Evolutionary conservation across 257 asterid species (phyloP).

Genomic region (Scutellaria minor): DNA sequence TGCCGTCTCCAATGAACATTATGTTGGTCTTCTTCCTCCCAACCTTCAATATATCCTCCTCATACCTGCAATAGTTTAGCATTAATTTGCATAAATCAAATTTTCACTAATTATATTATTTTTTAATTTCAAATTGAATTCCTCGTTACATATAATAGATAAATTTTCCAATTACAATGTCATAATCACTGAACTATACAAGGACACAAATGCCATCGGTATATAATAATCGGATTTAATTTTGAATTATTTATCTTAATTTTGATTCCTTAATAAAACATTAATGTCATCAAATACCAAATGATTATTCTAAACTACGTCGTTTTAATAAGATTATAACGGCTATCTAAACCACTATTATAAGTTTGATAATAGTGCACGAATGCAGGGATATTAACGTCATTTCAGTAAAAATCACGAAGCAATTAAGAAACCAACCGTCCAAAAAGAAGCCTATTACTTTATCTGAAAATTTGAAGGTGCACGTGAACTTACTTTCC

Average conservation of each 20-base stretch:
- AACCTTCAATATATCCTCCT: conserved; percentile 68
- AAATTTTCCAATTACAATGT: neutral
- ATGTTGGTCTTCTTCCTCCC: conserved; percentile 87
- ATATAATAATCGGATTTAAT: too few relatives aligned
- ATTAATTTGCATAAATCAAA: neutral
- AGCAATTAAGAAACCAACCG: conserved; percentile 36
- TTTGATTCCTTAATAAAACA: too few relatives aligned
- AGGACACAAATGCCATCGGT: too few relatives aligned
- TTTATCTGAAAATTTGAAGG: conserved; percentile 13
- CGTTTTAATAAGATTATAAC: too few relatives aligned
- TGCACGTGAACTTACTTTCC: conserved; percentile 80
- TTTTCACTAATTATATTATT: neutral
- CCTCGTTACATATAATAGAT: too few relatives aligned
- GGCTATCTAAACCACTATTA: too few relatives aligned
- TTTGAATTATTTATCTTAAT: too few relatives aligned
- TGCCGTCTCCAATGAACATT: conserved; percentile 94
- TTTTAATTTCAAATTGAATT: neutral
- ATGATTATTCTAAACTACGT: too few relatives aligned
- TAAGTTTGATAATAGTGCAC: too few relatives aligned
- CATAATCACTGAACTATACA: too few relatives aligned
- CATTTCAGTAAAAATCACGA: conserved; percentile 28
- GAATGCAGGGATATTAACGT: conserved; percentile 26
- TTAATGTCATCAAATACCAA: too few relatives aligned
- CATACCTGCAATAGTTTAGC: conserved; percentile 55
- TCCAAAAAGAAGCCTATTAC: conserved; percentile 10